phyloP scores from a whole-genome alignment of 1,284 basidiomycete genomes.

The Limonomyces culmigenus region DNA sequence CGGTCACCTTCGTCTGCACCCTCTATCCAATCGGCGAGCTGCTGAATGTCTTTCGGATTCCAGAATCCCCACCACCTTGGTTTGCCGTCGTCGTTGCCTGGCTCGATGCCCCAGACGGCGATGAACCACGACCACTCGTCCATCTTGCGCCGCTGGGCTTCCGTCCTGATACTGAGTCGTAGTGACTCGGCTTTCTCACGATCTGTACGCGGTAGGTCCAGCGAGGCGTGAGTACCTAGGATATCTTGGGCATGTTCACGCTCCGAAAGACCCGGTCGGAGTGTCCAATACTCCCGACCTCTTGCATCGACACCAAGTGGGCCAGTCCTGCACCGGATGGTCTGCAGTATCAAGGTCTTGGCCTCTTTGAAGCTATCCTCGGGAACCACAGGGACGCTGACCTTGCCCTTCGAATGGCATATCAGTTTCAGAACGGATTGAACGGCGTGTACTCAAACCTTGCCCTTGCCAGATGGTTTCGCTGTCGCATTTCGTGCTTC shows the following conservation, averaged over 20 bases:
- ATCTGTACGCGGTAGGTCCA: constrained; percentile 12
- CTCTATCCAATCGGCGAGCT: constrained; percentile 48
- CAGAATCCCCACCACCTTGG: constrained; percentile 56
- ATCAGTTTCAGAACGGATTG: background rate
- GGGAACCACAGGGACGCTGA: constrained; percentile 18
- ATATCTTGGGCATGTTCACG: constrained; percentile 26
- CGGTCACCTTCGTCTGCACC: too few relatives aligned
- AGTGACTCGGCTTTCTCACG: constrained; percentile 14
- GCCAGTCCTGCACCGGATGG: constrained; percentile 25
- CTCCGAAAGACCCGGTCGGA: constrained; percentile 30
- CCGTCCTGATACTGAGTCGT: constrained; percentile 25
- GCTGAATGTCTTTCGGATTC: constrained; percentile 42
- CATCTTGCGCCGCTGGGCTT: constrained; percentile 17
- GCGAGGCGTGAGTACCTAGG: constrained; percentile 12
- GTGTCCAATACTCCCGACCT: constrained; percentile 34
- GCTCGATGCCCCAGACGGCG: constrained; percentile 48
- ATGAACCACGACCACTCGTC: constrained; percentile 57
- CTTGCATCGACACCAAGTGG: constrained; percentile 32
- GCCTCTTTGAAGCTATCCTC: constrained; percentile 24
- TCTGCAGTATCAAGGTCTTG: constrained; percentile 13
- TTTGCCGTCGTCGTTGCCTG: constrained; percentile 16
- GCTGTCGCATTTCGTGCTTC: constrained; percentile 4
- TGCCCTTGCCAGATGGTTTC: constrained; percentile 1
- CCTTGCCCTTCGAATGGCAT: constrained; percentile 14
- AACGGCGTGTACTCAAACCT: too few relatives aligned